Evolutionary conservation across 352 stramenopile genomes (phyloP).

Genomic region (Globisporangium cylindrosporum): DNA sequence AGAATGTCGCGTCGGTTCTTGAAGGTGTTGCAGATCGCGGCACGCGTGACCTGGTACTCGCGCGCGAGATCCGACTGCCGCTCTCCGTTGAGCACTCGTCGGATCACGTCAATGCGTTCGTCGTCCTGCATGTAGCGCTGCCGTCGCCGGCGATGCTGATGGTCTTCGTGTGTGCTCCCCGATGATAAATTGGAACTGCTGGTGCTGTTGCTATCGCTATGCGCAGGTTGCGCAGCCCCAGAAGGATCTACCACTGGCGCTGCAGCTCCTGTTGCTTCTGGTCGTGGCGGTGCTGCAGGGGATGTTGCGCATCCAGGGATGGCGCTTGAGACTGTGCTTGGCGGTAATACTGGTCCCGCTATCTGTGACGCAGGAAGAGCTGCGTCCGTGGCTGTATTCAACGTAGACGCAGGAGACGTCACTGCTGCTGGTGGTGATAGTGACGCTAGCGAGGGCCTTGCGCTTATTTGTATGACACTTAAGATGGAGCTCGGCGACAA

Average conservation of each 20-base stretch:
- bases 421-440: not conserved
- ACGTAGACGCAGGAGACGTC: not conserved
- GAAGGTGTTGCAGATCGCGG: constrained; percentile 61
- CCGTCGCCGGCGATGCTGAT: not conserved
- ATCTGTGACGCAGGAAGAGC: not conserved
- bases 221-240: not conserved
- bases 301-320: not conserved
- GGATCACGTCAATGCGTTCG: constrained; percentile 12
- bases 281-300: not conserved
- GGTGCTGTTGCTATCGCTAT: not conserved
- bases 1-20: constrained; percentile 55
- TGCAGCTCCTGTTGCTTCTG: not conserved
- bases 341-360: not conserved
- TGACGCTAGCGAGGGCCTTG: not conserved
- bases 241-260: not conserved
- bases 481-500: not conserved
- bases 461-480: not conserved
- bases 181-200: not conserved
- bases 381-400: not conserved
- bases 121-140: constrained; percentile 15
- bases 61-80: constrained; percentile 62
- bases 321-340: not conserved
- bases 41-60: constrained; percentile 62
- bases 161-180: not conserved
- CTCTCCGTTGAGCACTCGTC: constrained; percentile 45